Base-by-base conservation (phyloP, 768 basidiomycete genomes). In the Russula virescens region DNA sequence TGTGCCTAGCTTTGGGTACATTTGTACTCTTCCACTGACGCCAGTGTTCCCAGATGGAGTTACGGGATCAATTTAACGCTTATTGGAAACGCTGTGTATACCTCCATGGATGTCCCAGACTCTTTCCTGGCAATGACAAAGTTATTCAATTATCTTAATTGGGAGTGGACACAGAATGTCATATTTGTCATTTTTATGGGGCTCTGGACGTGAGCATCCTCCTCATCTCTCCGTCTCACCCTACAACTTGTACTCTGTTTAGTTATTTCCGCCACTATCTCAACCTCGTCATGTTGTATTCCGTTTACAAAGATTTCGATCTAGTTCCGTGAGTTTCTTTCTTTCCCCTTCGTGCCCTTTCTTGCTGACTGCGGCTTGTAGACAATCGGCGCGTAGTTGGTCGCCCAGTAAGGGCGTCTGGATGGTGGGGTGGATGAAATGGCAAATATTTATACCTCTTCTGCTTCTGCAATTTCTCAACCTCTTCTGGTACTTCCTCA, bases 41-140 rank as follows among this genome's bases (percentile, higher is more conserved):
- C 55, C 47, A 38, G 55, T 49, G 66, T 58, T 16, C 25, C 28
- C 70, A 93, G 91, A 42, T 92, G 92, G 91, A 93, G 91, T 68
- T 91, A 93, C 69, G 67, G 86, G 35, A 64, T 86, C 66, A 94
- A 92, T 74, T 47, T 93, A 56, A 98, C 94, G 0, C 74, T 83
- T 55, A 94, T 98, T 47, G 97, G 97, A 11, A 89, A 91, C 66
- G 88, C 94, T 6, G 83, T 99, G 31, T 98, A 88, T 69, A 81
- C 95, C 76, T 97, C 94, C 72, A 98, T 98, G 97, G 97, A 99
- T 76, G 80, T 95, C 21, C 93, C 95, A 0, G 97, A 99, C 71
- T 75, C 84, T 38, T 91, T 89, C 74, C 79, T 99, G 14, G 94
- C 91, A 14, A 88, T 93, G 56, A 86, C 90, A 19, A 98, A 98